Base-by-base conservation (phyloP, 148 eudicot species). In the Chenopodium album region DNA sequence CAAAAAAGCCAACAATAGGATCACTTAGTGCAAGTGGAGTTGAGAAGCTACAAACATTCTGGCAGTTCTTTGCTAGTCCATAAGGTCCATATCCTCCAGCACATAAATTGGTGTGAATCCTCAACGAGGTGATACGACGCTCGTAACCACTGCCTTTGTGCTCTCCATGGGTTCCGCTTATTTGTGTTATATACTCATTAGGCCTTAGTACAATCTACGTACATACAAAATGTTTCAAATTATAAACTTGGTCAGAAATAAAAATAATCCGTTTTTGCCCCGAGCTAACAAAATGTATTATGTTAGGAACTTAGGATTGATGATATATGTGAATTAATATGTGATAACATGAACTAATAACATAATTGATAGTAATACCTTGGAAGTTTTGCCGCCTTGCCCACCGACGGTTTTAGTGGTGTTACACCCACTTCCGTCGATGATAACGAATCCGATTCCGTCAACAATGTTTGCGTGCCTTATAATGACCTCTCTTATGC, bases 61-160 rank as follows among this genome's bases (percentile, higher is more conserved):
- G 26, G 7, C 32, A 37, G 31, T 29, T 32, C 65, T 9, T 71
- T 2, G 54, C 76, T 1, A 34, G 19, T 2, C 82, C 82, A 41
- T 79, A 71, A 0, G 82, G 82, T 50, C 82, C 82, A 50, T 80
- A 80, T 28, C 82, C 82, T 59, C 5, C 26, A 0, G 82, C 77
- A 13, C 54, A 16, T 26, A 41, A 17, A 5, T 73, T 80, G 23
- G 77, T 80, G 46, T 80, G 82, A 0, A 80, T 60, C 77, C 23
- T 80, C 75, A 80, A 26, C 4, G 77, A n/a, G 3, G 82, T 66
- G 37, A 80, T 63, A 9, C 50, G 23, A 19, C 77, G 50, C 19
- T 62, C 44, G 46, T 54, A 56, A 11, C 71, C 44, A 29, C 54
- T 46, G 31, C 32, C n/a, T 29, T 80, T 26, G 48, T 71, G 75